Conservation (phyloP, 106 monocot genomes). For the Acorus gramineus region DNA sequence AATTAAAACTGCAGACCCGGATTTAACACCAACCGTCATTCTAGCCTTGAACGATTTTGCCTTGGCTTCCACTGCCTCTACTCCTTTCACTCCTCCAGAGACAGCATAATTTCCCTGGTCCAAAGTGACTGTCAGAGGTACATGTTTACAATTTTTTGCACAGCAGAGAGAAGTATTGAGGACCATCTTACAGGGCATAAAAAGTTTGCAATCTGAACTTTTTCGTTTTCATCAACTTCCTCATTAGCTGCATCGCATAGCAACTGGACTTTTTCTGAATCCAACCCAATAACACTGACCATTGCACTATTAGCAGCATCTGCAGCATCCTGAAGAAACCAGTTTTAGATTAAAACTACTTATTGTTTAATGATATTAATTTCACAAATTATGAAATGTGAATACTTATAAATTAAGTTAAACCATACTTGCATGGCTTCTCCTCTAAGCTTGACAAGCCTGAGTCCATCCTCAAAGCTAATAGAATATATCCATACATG, state of each 20-base stretch:
- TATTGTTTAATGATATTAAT: too few relatives aligned
- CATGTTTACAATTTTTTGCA: background rate
- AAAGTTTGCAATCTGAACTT: slow-evolving; percentile 95
- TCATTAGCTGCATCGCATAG: slow-evolving; percentile 93
- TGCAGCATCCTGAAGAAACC: slow-evolving; percentile 65
- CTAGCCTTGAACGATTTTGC: slow-evolving; percentile 98
- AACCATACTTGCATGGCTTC: slow-evolving; percentile 93
- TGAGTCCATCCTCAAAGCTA: slow-evolving; percentile 99
- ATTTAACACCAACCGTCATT: slow-evolving; percentile 60
- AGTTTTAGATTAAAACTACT: too few relatives aligned
- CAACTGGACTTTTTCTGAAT: slow-evolving; percentile 85
- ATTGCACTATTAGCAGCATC: slow-evolving; percentile 83
- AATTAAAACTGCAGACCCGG: too few relatives aligned
- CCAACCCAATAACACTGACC: slow-evolving; percentile 88
- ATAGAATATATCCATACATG: too few relatives aligned
- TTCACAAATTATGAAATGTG: too few relatives aligned
- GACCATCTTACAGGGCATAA: slow-evolving; percentile 62
- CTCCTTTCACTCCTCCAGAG: slow-evolving; percentile 80
- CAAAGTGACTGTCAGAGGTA: background rate
- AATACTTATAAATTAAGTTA: background rate
- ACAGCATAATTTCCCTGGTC: slow-evolving; percentile 92
- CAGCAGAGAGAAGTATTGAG: too few relatives aligned
- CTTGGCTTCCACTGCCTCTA: slow-evolving; percentile 84
- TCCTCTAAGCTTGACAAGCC: slow-evolving; percentile 97
- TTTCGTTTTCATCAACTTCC: slow-evolving; percentile 78